phyloP scores from a whole-genome alignment of 2,329 filamentous ascomycete genomes.

The Emydomyces testavorans region DNA sequence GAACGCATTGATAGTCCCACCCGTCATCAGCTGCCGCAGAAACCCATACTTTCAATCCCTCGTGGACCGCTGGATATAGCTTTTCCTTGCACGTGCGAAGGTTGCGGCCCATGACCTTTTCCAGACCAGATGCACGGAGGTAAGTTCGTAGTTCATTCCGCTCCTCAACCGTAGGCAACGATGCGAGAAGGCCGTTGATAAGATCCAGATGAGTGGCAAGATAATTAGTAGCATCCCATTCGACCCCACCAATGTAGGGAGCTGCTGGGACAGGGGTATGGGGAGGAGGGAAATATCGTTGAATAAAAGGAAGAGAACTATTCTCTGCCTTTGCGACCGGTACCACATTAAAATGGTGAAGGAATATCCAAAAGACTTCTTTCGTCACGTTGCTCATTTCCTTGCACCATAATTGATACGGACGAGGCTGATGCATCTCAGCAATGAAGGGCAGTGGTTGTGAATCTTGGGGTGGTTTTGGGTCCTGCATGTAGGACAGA shows the following conservation, averaged over 20 bases:
- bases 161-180: conserved; percentile 54
- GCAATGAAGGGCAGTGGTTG: conserved; percentile 75
- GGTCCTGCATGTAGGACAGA: conserved; percentile 68
- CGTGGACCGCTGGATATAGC: conserved; percentile 87
- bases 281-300: conserved; percentile 69
- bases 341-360: conserved; percentile 85
- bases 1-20: conserved; percentile 72
- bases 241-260: conserved; percentile 90
- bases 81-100: conserved; percentile 93
- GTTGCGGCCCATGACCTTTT: conserved; percentile 74
- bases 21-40: conserved; percentile 74
- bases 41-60: conserved; percentile 80
- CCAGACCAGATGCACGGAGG: conserved; percentile 74
- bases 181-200: conserved; percentile 79
- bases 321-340: conserved; percentile 36
- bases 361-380: conserved; percentile 98
- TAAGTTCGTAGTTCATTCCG: conserved; percentile 70
- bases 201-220: conserved; percentile 85
- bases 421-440: conserved; percentile 74
- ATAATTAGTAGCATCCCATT: conserved; percentile 98
- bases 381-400: conserved; percentile 89
- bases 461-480: conserved; percentile 60
- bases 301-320: conserved; percentile 25
- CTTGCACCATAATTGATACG: conserved; percentile 88
- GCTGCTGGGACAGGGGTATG: conserved; percentile 85